Evolutionary conservation across 768 basidiomycete species (phyloP).

Genomic region (Calocybe gangraenosa): DNA sequence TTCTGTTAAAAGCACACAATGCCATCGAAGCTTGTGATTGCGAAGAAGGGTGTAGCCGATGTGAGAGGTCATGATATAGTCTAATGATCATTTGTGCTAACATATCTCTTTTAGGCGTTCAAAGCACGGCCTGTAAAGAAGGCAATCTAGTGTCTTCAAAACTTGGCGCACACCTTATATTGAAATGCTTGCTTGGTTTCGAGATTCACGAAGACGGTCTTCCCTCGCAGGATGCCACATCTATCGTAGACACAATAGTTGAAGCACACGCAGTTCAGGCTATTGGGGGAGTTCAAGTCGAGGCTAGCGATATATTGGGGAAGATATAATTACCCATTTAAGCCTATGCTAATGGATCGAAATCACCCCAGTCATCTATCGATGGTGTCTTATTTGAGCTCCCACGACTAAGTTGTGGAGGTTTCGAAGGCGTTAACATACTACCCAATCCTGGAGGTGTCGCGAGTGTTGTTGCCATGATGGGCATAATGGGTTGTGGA

Average conservation of each 20-base stretch:
- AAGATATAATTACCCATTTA: not conserved
- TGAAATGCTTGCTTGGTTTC: conserved; percentile 54
- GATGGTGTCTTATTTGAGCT: conserved; percentile 40
- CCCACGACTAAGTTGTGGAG: conserved; percentile 46
- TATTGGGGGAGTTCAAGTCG: conserved; percentile 42
- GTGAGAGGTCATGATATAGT: no score
- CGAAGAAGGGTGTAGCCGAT: conserved; percentile 62
- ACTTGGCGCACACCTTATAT: conserved; percentile 63
- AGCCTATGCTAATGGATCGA: conserved; percentile 65
- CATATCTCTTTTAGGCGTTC: conserved; percentile 48
- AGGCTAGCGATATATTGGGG: conserved; percentile 17
- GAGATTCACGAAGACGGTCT: conserved; percentile 35
- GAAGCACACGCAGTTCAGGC: conserved; percentile 45
- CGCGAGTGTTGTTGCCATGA: conserved; percentile 9
- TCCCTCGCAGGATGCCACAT: conserved; percentile 25
- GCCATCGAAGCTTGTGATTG: conserved; percentile 63
- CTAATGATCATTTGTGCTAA: no score
- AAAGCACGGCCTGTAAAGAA: conserved; percentile 63
- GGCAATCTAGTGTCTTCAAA: conserved; percentile 74
- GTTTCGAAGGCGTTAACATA: conserved; percentile 62
- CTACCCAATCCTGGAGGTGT: conserved; percentile 35
- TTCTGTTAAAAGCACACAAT: conserved; percentile 56
- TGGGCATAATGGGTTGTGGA: no score
- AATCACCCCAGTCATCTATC: conserved; percentile 76
- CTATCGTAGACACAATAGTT: conserved; percentile 47